These are phyloP conservation scores for Ophiostoma piceae DNA, from an alignment of 2,329 filamentous ascomycete genomes.

Conservation along the genomic window DNA sequence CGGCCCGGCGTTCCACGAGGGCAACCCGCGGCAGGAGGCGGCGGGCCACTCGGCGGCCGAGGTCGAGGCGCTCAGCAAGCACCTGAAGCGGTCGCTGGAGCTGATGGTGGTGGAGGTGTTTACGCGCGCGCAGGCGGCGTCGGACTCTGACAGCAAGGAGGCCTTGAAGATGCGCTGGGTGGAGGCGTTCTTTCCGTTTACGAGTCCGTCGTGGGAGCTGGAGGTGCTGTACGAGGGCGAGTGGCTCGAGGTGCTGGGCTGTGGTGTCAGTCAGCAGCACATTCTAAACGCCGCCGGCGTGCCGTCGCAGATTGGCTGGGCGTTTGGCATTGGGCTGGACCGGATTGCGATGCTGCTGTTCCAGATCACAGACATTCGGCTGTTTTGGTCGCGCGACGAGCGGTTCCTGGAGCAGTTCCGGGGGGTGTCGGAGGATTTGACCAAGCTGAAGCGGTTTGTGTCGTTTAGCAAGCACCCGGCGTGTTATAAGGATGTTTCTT, in stretches of 20 bases:
- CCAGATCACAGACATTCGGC: conserved; percentile 88
- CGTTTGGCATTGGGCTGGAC: conserved; percentile 90
- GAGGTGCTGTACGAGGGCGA: conserved; percentile 92
- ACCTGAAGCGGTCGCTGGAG: conserved; percentile 86
- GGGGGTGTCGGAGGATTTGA: conserved; percentile 50
- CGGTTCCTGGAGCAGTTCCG: conserved; percentile 85
- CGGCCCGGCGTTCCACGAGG: conserved; percentile 68
- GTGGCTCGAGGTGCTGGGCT: conserved; percentile 96
- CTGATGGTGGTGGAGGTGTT: conserved; percentile 88
- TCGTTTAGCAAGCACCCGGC: conserved; percentile 89
- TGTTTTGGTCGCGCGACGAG: conserved; percentile 86
- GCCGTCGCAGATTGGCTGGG: conserved; percentile 77
- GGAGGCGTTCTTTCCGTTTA: conserved; percentile 96
- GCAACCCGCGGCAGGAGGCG: conserved; percentile 71
- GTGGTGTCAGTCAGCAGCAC: conserved; percentile 78
- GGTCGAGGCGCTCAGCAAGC: conserved; percentile 73
- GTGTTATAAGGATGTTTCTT: conserved; percentile 87
- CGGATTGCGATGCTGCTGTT: conserved; percentile 97
- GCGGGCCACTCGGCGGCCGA: conserved; percentile 67
- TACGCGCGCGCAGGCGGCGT: conserved; percentile 64
- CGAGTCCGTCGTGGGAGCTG: conserved; percentile 89
- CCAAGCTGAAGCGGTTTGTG: conserved; percentile 58
- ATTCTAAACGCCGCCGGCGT: conserved; percentile 73
- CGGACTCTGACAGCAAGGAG: conserved; percentile 33
- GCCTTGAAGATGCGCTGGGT: conserved; percentile 78